Evolutionary conservation across 345 rosid genomes (phyloP), one percentile per base, ranked within the genome.

Genomic region (Citrus cavaleriei): DNA sequence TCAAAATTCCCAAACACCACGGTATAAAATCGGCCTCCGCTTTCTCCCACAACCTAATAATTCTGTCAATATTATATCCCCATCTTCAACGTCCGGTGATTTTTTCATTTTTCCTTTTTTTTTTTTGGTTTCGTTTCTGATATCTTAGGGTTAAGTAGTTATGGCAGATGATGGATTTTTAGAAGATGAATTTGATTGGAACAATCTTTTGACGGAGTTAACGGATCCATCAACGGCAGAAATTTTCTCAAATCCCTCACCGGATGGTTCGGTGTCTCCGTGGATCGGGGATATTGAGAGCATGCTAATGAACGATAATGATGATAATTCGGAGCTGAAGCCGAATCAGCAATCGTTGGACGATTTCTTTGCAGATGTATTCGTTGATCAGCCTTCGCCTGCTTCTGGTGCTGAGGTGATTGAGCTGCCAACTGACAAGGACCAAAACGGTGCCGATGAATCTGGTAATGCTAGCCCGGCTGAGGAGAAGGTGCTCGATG

Each of bases 251-350:
- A 81, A 68, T 7, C 74, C 85, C 3, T 78, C 87, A 0, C 86
- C 88, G 2, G 88, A 75, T 54, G 51, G 21, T 61, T 78, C 86
- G 16, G 40, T 61, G n/a, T 74, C 85, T 19, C 81, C 85, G 37
- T 81, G 83, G 90, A 82, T 88, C 55, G 86, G 78, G 57, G 86
- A 87, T 66, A 78, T 93, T 32, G 92, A 91, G 85, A 80, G 30
- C 68, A 34, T 80, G 19, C 55, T 93, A 80, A 91, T 93, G 92
- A 72, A 78, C 2, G 93, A 91, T 32, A 84, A 80, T 21, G 82
- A 82, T 27, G 71, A 61, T 46, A 82, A 61, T 14, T 24, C 7
- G 21, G 87, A 74, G 35, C 42, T 84, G 34, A 66, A 72, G 35
- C 51, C 84, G 38, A 69, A 72, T 66, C 65, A 68, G 51, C 82